Evolutionary conservation across 1,139 yeast species (phyloP).

Genomic region (Spencermartinsiella ligniputridi): DNA sequence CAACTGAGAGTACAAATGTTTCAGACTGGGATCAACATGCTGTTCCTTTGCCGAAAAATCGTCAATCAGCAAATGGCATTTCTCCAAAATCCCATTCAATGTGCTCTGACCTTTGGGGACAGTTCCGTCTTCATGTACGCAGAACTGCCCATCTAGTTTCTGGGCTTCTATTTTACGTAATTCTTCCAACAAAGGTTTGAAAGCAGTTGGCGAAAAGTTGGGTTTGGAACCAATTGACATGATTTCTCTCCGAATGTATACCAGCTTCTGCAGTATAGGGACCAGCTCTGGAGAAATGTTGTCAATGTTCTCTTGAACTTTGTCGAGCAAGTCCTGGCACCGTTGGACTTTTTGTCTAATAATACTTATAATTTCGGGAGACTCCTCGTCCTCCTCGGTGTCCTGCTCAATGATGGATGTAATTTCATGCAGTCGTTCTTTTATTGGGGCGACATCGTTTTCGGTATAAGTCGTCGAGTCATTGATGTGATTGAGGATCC

Average conservation of each 20-base stretch:
- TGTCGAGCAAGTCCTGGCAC: constrained; percentile 25
- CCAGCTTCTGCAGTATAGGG: constrained; percentile 35
- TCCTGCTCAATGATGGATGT: constrained; percentile 49
- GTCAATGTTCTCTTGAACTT: constrained; percentile 28
- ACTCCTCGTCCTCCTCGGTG: constrained; percentile 24
- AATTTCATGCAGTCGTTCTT: constrained; percentile 65
- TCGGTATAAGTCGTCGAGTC: constrained; percentile 79
- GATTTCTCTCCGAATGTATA: constrained; percentile 51
- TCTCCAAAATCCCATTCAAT: constrained; percentile 50
- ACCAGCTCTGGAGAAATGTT: constrained; percentile 33
- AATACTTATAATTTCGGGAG: constrained; percentile 30
- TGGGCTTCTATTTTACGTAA: constrained; percentile 41
- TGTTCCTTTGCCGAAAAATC: constrained; percentile 62
- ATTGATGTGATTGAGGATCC: constrained; percentile 72
- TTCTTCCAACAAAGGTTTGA: constrained; percentile 37
- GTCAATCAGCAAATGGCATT: constrained; percentile 67
- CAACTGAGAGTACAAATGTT: constrained; percentile 51
- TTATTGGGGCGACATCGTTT: constrained; percentile 75
- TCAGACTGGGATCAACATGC: constrained; percentile 45
- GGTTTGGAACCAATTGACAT: constrained; percentile 46
- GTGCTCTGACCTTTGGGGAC: constrained; percentile 52
- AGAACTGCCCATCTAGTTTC: constrained; percentile 43
- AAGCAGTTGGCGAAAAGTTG: constrained; percentile 30
- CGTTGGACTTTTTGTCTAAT: constrained; percentile 27
- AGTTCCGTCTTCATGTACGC: constrained; percentile 31